phyloP scores from a whole-genome alignment of 192 early-diverging fungal species.

The Coemansia sp. region DNA sequence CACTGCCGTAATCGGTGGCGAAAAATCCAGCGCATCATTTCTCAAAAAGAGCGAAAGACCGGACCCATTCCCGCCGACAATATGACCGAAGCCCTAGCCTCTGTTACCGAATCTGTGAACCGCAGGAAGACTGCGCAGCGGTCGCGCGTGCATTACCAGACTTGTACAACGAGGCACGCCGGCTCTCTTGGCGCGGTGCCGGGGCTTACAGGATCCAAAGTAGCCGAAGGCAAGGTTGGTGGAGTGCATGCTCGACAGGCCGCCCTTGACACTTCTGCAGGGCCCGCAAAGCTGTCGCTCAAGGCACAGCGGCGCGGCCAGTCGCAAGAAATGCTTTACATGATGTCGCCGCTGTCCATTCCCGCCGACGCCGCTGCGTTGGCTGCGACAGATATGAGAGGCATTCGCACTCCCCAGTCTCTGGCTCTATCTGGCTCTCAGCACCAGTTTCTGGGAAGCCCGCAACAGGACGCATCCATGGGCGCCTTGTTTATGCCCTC shows the following conservation, averaged over 20 bases:
- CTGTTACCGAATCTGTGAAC: conserved; percentile 48
- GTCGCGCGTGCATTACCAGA: conserved; percentile 18
- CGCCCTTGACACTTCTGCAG: background rate
- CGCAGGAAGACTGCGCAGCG: conserved; percentile 45
- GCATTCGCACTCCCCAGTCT: background rate
- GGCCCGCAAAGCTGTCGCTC: background rate
- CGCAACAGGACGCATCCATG: conserved; percentile 6
- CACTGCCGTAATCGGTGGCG: conserved; percentile 80
- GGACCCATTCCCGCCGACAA: conserved; percentile 22
- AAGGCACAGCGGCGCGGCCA: conserved; percentile 6
- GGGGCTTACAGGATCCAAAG: too few relatives aligned
- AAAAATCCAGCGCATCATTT: conserved; percentile 60
- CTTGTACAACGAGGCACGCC: too few relatives aligned
- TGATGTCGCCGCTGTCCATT: background rate
- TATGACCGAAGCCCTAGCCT: conserved; percentile 21
- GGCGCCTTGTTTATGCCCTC: conserved; percentile 48
- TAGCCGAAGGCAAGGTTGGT: too few relatives aligned
- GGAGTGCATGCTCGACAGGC: background rate
- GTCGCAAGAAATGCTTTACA: conserved; percentile 2
- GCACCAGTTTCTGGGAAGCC: background rate
- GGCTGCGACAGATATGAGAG: background rate
- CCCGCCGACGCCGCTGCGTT: background rate
- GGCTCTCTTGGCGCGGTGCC: too few relatives aligned
- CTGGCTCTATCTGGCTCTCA: background rate
- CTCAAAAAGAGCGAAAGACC: conserved; percentile 41